Conservation (phyloP, 2,329 filamentous ascomycete genomes). For the Fusarium algeriense region DNA sequence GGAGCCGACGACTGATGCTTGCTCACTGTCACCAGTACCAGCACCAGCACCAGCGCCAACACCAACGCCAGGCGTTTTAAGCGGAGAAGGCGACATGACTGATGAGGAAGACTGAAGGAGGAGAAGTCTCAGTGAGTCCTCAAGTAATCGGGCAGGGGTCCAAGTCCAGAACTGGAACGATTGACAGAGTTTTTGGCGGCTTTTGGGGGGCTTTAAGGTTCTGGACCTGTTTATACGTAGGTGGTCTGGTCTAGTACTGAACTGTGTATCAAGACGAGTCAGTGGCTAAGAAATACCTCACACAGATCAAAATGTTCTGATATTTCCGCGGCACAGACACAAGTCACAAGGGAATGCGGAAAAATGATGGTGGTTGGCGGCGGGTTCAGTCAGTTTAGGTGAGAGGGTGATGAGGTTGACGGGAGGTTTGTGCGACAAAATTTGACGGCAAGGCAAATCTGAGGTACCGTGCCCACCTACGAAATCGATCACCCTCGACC, state of each 20-base stretch:
- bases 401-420: not conserved
- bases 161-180: conserved; percentile 23
- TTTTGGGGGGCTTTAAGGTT: conserved; percentile 28
- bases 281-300: conserved; percentile 9
- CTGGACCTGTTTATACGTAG: conserved; percentile 7
- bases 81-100: conserved; percentile 28
- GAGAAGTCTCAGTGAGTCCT: not conserved
- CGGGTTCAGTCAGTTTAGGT: not conserved
- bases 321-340: not conserved
- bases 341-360: not conserved
- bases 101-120: conserved; percentile 6
- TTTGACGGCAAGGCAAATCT: conserved; percentile 5
- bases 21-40: not conserved
- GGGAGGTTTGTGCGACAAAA: conserved; percentile 25
- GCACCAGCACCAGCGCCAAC: not conserved
- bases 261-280: not conserved
- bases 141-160: conserved; percentile 18
- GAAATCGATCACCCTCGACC: not conserved
- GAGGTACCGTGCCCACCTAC: conserved; percentile 1
- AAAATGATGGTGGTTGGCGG: conserved; percentile 1
- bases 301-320: not conserved
- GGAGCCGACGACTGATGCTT: conserved; percentile 34
- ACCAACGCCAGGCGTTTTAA: conserved; percentile 8
- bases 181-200: conserved; percentile 16
- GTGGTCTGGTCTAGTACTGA: not conserved